Evolutionary conservation across 768 basidiomycete genomes (phyloP).

Genomic region (Sarcomyxa edulis): DNA sequence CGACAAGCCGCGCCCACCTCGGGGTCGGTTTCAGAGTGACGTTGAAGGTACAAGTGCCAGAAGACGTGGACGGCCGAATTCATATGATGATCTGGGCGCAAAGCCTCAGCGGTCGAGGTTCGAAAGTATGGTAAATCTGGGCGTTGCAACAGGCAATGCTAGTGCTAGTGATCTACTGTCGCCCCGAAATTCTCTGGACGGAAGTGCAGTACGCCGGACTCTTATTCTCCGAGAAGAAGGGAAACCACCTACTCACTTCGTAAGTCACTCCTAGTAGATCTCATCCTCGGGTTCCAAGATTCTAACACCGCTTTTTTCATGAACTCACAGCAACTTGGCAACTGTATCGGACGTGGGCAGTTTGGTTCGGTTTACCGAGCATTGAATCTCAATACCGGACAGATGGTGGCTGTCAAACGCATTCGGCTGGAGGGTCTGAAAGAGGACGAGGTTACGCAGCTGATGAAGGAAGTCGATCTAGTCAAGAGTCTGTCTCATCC

Average conservation of each 20-base stretch:
- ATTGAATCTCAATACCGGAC: conserved; percentile 87
- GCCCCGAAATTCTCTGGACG: conserved; percentile 61
- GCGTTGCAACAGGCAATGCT: conserved; percentile 43
- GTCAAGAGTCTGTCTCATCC: conserved; percentile 90
- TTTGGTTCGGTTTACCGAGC: conserved; percentile 96
- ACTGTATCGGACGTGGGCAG: conserved; percentile 95
- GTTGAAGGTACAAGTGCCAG: conserved; percentile 51
- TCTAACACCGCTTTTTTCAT: conserved; percentile 11
- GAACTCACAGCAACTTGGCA: conserved; percentile 96
- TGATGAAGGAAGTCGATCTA: conserved; percentile 93
- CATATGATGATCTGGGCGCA: conserved; percentile 61
- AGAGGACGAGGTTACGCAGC: conserved; percentile 83
- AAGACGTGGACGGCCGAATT: conserved; percentile 54
- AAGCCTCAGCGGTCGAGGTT: conserved; percentile 56
- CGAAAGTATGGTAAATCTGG: conserved; percentile 68
- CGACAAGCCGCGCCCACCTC: conserved; percentile 37
- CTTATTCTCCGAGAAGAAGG: conserved; percentile 79
- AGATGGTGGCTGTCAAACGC: conserved; percentile 99
- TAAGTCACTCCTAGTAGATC: conserved; percentile 36
- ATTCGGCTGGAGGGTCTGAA: conserved; percentile 87
- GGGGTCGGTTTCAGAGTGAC: conserved; percentile 73
- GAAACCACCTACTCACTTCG: conserved; percentile 74
- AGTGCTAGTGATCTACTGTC: conserved; percentile 63
- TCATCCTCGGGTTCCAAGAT: conserved; percentile 4
- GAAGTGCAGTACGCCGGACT: conserved; percentile 58